These are phyloP conservation scores for Triticum dicoccoides DNA, from an alignment of 176 grass and related monocot genomes.

Conservation along the genomic window DNA sequence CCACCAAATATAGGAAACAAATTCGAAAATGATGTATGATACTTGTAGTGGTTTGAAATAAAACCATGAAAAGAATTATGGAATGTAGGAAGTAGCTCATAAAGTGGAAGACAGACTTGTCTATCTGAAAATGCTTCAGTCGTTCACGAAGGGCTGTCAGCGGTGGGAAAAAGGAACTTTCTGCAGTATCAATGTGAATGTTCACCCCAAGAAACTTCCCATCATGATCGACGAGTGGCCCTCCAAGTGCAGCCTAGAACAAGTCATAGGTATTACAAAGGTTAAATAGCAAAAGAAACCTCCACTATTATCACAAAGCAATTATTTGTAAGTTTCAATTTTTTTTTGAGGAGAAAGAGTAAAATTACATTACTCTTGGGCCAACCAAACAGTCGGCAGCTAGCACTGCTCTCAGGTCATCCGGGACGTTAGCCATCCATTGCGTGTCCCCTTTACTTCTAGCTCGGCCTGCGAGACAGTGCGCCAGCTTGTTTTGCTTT, in stretches of 20 bases:
- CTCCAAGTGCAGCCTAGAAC: not conserved
- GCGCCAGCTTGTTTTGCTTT: too few relatives aligned
- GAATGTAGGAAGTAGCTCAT: not conserved
- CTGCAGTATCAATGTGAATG: not conserved
- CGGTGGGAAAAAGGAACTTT: not conserved
- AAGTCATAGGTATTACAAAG: not conserved
- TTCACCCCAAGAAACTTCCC: not conserved
- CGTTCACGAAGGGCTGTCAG: not conserved
- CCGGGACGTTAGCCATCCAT: too few relatives aligned
- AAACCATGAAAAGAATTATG: too few relatives aligned
- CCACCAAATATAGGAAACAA: not conserved
- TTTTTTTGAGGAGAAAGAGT: too few relatives aligned
- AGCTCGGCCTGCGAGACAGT: too few relatives aligned
- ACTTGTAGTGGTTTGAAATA: too few relatives aligned
- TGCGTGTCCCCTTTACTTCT: too few relatives aligned
- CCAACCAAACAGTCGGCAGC: too few relatives aligned
- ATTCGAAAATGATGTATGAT: not conserved
- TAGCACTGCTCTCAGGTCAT: too few relatives aligned
- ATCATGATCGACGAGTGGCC: not conserved
- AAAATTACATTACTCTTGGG: too few relatives aligned
- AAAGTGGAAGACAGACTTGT: not conserved
- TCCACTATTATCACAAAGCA: not conserved
- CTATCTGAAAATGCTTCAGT: not conserved
- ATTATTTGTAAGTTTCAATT: not conserved
- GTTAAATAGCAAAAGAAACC: not conserved